Percentiles rank a stretch among this genome's conserved stretches.
These are phyloP conservation scores for Pyrenophora graminea DNA, from an alignment of 2,329 filamentous ascomycete genomes.

Conservation along the genomic window DNA sequence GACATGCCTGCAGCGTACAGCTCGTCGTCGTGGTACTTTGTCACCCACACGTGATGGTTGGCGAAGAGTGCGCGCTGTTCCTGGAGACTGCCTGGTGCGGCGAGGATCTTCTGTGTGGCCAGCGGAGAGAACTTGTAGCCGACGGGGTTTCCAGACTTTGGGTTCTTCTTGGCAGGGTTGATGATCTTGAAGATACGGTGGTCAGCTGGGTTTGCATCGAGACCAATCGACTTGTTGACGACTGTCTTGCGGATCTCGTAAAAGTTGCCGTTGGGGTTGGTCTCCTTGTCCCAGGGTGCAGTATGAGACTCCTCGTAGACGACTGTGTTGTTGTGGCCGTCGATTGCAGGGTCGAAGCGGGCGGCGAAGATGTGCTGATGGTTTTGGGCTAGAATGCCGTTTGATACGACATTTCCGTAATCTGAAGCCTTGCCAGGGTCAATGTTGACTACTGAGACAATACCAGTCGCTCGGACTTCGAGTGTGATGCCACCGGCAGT, in stretches of 20 bases:
- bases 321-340: conserved; percentile 60
- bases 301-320: conserved; percentile 59
- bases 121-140: conserved; percentile 56
- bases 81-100: conserved; percentile 52
- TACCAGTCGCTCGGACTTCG: conserved; percentile 68
- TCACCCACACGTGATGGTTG: conserved; percentile 59
- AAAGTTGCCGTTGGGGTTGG: conserved; percentile 65
- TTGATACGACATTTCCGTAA: conserved; percentile 67
- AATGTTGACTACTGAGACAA: conserved; percentile 66
- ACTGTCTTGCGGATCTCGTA: conserved; percentile 59
- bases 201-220: conserved; percentile 59
- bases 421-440: conserved; percentile 58
- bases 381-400: conserved; percentile 68
- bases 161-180: conserved; percentile 54
- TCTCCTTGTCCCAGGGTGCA: conserved; percentile 54
- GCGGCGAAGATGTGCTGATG: conserved; percentile 70
- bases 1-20: conserved; percentile 55
- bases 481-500: conserved; percentile 64
- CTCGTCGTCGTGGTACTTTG: conserved; percentile 58
- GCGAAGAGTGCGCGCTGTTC: conserved; percentile 55
- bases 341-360: conserved; percentile 65
- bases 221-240: conserved; percentile 53
- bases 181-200: conserved; percentile 62
- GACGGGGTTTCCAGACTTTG: conserved; percentile 51
- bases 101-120: conserved; percentile 56